Conservation (phyloP, 148 eudicot genomes). For the Rhododendron vialii region DNA sequence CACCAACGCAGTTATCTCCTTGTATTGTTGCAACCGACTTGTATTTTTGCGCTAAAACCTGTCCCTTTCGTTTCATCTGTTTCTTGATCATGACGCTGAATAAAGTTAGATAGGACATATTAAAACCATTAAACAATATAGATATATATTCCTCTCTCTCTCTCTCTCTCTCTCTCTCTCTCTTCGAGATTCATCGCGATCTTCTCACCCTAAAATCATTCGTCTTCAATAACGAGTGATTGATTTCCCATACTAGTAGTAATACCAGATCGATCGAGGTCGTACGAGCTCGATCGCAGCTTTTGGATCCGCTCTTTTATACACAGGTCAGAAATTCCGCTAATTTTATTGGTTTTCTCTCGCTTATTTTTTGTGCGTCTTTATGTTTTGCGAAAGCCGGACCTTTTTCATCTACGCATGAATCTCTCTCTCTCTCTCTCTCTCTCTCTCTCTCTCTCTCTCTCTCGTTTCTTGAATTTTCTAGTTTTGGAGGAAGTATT, state of each 20-base stretch:
- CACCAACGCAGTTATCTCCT: not conserved
- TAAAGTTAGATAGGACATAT: not conserved
- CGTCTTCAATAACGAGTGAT: not conserved
- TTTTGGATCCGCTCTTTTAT: not conserved
- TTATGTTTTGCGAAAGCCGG: not conserved
- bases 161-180: constrained; percentile 1
- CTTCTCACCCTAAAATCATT: not conserved
- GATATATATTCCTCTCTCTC: not conserved
- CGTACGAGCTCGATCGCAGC: not conserved
- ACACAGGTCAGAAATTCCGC: not conserved
- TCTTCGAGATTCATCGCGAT: constrained; percentile 2
- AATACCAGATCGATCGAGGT: constrained; percentile 14
- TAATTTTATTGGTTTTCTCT: constrained; percentile 1
- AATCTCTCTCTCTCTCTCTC: not conserved
- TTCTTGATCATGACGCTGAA: not conserved
- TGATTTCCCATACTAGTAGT: not conserved
- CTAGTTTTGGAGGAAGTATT: not conserved
- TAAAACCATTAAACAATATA: not conserved
- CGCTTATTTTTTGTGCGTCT: not conserved
- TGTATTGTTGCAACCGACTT: not conserved
- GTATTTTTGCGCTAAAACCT: not conserved
- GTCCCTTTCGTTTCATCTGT: not conserved
- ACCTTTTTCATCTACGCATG: not conserved
- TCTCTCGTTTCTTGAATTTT: not conserved
- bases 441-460: not conserved